A percentile compares a stretch with the other conserved stretches of the same genome.
Evolutionary conservation across 441 rosid genomes (phyloP).

Genomic region (Omphalea diandra): DNA sequence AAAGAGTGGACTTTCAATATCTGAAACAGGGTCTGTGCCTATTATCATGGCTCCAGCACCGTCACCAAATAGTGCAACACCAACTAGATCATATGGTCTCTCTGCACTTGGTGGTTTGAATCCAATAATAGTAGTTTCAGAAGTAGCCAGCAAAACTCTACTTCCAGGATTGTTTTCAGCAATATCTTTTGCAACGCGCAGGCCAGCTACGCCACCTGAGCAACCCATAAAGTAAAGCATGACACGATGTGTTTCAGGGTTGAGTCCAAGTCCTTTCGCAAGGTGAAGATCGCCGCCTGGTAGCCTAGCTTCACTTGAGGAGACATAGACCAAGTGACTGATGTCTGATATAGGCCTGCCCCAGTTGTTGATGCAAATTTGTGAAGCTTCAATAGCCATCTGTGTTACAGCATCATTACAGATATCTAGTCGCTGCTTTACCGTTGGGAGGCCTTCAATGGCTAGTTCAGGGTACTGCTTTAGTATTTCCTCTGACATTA

Average conservation of each 20-base stretch:
- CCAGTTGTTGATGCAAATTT: conserved; percentile 77
- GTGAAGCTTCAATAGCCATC: conserved; percentile 89
- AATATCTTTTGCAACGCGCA: conserved; percentile 89
- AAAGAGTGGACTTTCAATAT: conserved; percentile 65
- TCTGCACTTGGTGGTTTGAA: conserved; percentile 84
- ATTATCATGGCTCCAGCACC: conserved; percentile 91
- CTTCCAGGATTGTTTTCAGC: conserved; percentile 95
- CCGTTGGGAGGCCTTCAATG: conserved; percentile 74
- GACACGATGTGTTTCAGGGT: conserved; percentile 73
- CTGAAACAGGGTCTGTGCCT: conserved; percentile 63
- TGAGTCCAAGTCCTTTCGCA: conserved; percentile 74
- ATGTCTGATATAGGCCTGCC: conserved; percentile 79
- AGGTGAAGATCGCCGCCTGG: conserved; percentile 90
- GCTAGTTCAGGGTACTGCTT: conserved; percentile 81
- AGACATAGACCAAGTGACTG: conserved; percentile 87
- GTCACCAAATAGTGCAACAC: conserved; percentile 91
- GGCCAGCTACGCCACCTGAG: conserved; percentile 95
- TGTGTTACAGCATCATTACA: conserved; percentile 80
- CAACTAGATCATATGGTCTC: conserved; percentile 91
- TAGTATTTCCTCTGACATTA: conserved; percentile 94
- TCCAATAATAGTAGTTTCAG: conserved; percentile 94
- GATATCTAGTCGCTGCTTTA: conserved; percentile 73
- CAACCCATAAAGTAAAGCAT: conserved; percentile 87
- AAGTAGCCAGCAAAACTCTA: conserved; percentile 76
- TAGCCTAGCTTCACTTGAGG: conserved; percentile 89